Base-by-base conservation (phyloP, 179 eudicot genomes). In the Pouteria campechiana region DNA sequence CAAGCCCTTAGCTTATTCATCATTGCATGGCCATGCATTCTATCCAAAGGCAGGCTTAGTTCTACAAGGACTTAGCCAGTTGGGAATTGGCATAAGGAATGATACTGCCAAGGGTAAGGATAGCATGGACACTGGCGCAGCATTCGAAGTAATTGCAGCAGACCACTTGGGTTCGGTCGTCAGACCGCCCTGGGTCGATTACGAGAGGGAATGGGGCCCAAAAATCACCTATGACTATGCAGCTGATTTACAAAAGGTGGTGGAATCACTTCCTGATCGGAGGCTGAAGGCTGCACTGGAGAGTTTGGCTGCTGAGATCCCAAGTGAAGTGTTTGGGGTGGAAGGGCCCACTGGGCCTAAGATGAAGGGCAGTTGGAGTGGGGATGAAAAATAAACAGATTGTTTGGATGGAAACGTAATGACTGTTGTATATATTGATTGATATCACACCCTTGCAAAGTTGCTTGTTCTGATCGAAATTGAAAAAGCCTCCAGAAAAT, bases 301-400 rank as follows among this genome's bases (percentile, higher is more conserved):
- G 25, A 60, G 52, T 2, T 12, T 82, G 33, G 39, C 65, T 24
- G 60, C 60, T 32, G 27, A 54, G 16, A 45, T 82, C 37, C 88
- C 93, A 0, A 16, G 41, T 21, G 83, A 83, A 42, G 47, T 79
- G 37, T 38, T 47, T 41, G 89, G 84, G 3, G 81, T 75, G 47
- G 70, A 73, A 17, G 94, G 94, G 0, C 89, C 89, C 3, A 50
- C 57, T 29, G 89, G 88, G 11, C 93, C 89, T 16, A 79, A 70
- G 50, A 45, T 55, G 55, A 83, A 79, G 47, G 53, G 41, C 10
- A 68, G 37, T 57, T 83, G 93, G 88, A 52, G 54, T 60, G 81
- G 81, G 3, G 93, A 83, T 57, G 93, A 83, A 36, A 42, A 12
- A 7, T 30, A 14, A 19, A 41, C n/a, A n/a, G n/a, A n/a, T n/a